Percentiles rank a stretch among this genome's conserved stretches.
These are phyloP conservation scores for Xylariaceae sp. DNA, from an alignment of 2,329 filamentous ascomycete species.

Conservation along the genomic window DNA sequence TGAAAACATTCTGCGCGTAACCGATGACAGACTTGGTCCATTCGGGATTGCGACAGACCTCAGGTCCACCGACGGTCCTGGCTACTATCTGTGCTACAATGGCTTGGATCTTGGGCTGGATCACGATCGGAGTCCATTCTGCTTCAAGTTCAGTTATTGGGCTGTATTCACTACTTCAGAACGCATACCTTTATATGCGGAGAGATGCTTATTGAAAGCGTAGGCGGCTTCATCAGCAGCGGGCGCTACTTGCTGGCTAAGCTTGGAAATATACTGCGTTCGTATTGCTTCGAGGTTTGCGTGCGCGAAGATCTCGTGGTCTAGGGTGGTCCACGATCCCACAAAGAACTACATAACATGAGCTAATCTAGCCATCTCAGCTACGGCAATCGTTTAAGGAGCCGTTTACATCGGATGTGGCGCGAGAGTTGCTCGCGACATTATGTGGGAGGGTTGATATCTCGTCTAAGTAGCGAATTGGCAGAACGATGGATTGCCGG, in stretches of 20 bases:
- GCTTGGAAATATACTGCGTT: conserved; percentile 16
- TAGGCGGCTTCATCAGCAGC: conserved; percentile 4
- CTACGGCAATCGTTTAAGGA: too few species aligned
- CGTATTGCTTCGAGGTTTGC: conserved; percentile 10
- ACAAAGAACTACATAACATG: conserved; percentile 14
- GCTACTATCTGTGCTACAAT: conserved; percentile 12
- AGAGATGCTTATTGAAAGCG: conserved; percentile 12
- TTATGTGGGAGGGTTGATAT: conserved; percentile 8
- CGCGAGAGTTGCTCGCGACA: conserved; percentile 9
- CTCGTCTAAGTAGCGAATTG: conserved; percentile 6
- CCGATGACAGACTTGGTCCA: conserved; percentile 8
- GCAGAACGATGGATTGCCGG: conserved; percentile 12
- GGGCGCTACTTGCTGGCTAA: conserved; percentile 14
- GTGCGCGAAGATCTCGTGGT: conserved; percentile 13
- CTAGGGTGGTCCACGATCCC: conserved; percentile 15
- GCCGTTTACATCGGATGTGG: conserved; percentile 12
- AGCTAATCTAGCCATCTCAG: too few species aligned
- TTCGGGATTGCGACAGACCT: conserved; percentile 13
- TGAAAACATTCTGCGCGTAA: conserved; percentile 15
- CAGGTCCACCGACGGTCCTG: conserved; percentile 12
- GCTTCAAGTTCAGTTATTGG: background rate
- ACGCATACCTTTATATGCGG: conserved; percentile 6
- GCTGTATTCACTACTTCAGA: background rate
- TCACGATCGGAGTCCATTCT: conserved; percentile 15
- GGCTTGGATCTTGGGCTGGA: conserved; percentile 12